Evolutionary conservation across 1,284 basidiomycete species (phyloP), one percentile per base, ranked within the genome.

Genomic region (Macrocystidia cucumis): DNA sequence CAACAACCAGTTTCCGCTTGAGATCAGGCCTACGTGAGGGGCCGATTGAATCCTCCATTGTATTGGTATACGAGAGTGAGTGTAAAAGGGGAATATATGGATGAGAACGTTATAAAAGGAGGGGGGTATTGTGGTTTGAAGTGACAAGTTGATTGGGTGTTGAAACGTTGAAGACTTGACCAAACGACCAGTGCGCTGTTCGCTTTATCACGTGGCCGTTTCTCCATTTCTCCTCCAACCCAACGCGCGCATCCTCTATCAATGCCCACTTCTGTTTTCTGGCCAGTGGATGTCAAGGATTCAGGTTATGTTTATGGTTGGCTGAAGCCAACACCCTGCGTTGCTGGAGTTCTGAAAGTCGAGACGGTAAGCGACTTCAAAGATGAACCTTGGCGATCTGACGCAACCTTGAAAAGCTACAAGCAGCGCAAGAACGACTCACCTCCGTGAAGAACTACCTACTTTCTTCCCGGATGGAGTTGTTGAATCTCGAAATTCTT

Each of bases 1-100:
- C 90, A 27, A 93, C 90, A 25, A 95, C 90, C 19, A 95, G 73
- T 57, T 95, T 95, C 50, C 79, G 74, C 65, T 90, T 91, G 43
- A 85, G 55, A 56, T 92, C 90, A 39, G 89, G 88, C 55, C 82
- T 63, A 43, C 71, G 65, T 35, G 59, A 48, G 26, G 57, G 50
- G 25, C 44, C 12, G 44, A 34, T 30, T 43, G 47, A 9, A n/a
- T n/a, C n/a, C n/a, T n/a, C n/a, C n/a, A n/a, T 18, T 30, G 11
- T n/a, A 35, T 26, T 24, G 29, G n/a, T 26, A 18, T 12, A 27
- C 12, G 30, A 14, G 9, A 28, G 26, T 23, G 12, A 27, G 20
- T 33, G 30, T 38, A 36, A 18, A 25, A 17, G 25, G 14, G n/a
- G 30, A 31, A 18, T 30, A 16, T 30, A 18, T 3, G 4, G 12